Percentiles rank a stretch among this genome's conserved stretches.
Evolutionary conservation across 768 basidiomycete species (phyloP).

Genomic region (Fistulinella prunicolor): DNA sequence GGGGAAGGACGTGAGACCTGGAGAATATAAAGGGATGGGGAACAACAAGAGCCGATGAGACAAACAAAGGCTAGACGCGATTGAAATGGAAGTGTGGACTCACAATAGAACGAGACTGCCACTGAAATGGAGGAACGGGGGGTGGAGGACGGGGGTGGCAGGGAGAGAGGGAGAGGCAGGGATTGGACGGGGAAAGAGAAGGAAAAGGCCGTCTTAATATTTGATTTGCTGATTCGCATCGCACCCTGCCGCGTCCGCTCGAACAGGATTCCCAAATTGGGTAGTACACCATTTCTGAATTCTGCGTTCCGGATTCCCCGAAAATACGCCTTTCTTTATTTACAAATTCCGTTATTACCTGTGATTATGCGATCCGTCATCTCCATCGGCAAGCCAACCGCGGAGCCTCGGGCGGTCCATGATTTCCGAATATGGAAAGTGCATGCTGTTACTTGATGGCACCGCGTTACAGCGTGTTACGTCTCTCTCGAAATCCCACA

Average conservation of each 20-base stretch:
- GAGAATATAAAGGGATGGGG: slow-evolving; percentile 10
- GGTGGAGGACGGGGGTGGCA: slow-evolving; percentile 3
- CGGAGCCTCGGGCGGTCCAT: slow-evolving; percentile 31
- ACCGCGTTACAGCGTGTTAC: slow-evolving; percentile 22
- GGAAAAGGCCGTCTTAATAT: slow-evolving; percentile 36
- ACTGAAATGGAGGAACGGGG: not conserved
- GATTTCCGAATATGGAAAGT: slow-evolving; percentile 11
- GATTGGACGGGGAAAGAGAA: slow-evolving; percentile 22
- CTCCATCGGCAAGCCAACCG: slow-evolving; percentile 30
- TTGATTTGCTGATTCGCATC: slow-evolving; percentile 39
- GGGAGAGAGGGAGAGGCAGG: slow-evolving; percentile 21
- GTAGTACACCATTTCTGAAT: slow-evolving; percentile 12
- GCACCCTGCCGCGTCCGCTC: slow-evolving; percentile 19
- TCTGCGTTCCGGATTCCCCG: slow-evolving; percentile 30
- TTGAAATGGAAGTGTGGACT: slow-evolving; percentile 13
- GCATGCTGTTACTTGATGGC: slow-evolving; percentile 27
- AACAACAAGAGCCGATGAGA: slow-evolving; percentile 18
- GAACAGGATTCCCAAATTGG: slow-evolving; percentile 17
- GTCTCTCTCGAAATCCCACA: slow-evolving; percentile 17
- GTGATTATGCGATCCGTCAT: slow-evolving; percentile 26
- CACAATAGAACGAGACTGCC: slow-evolving; percentile 8
- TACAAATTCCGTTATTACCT: slow-evolving; percentile 33
- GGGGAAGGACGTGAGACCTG: slow-evolving; percentile 7
- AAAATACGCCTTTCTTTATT: slow-evolving; percentile 25
- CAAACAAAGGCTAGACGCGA: slow-evolving; percentile 10